Percentiles rank a stretch among this genome's conserved stretches.
Conservation (phyloP, 441 rosid species). For the Populus hybrid region DNA sequence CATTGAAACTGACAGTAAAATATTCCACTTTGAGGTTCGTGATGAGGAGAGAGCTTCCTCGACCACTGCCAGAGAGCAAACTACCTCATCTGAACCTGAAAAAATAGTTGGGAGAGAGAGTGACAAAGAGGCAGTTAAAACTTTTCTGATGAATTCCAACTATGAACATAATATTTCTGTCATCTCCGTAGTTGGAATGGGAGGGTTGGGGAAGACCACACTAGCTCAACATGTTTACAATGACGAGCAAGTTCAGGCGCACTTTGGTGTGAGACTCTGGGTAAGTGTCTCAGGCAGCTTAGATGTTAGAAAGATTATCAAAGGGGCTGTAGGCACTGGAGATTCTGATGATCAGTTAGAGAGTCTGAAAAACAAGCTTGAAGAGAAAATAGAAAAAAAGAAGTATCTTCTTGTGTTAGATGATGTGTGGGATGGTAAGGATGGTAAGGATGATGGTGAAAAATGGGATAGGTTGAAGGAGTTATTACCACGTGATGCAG, state of each 20-base stretch:
- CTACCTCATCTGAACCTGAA: conserved; percentile 7
- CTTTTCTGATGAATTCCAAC: not conserved
- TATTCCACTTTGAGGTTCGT: not conserved
- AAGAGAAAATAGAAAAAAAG: not conserved
- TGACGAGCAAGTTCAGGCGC: not conserved
- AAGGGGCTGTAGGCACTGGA: conserved; percentile 2
- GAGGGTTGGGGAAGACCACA: conserved; percentile 32
- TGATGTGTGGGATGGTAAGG: conserved; percentile 24
- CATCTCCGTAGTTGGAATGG: conserved; percentile 17
- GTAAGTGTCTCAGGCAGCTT: conserved; percentile 20
- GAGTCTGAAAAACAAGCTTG: conserved; percentile 8
- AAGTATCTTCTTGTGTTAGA: conserved; percentile 31
- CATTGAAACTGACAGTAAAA: not conserved
- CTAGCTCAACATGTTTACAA: conserved; percentile 26
- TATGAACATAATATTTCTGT: not conserved
- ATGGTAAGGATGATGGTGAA: not conserved
- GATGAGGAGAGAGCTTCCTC: not conserved
- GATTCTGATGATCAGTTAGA: conserved; percentile 12
- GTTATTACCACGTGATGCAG: conserved; percentile 13
- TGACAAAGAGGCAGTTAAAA: conserved; percentile 1
- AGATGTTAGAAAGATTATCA: conserved; percentile 2
- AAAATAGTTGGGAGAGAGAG: conserved; percentile 18
- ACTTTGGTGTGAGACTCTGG: conserved; percentile 13
- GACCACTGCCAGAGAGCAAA: not conserved
- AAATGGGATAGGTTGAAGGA: conserved; percentile 13